Percentiles rank a stretch among this genome's conserved stretches.
Evolutionary conservation across 306 rosid genomes (phyloP).

Genomic region (Vicia sativa): DNA sequence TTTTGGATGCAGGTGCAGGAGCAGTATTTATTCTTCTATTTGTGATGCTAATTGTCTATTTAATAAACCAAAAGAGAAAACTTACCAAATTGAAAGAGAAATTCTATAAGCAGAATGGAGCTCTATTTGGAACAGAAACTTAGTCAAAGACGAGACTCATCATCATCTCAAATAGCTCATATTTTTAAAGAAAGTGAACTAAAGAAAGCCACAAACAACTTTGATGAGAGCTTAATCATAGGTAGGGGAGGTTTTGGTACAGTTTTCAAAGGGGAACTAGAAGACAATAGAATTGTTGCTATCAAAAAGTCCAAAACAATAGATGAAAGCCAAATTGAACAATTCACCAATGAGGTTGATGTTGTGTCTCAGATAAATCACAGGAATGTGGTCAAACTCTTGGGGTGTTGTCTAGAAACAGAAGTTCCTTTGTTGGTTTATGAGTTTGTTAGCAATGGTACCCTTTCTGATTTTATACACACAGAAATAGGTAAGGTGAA

Average conservation of each 20-base stretch:
- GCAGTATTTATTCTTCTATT: too few species aligned
- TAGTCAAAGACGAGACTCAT: background rate
- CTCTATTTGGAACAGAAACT: slow-evolving; percentile 21
- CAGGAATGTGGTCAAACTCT: too few species aligned
- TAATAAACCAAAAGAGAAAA: too few species aligned
- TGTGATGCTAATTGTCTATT: too few species aligned
- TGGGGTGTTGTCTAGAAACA: background rate
- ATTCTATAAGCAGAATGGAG: slow-evolving; percentile 25
- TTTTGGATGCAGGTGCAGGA: too few species aligned
- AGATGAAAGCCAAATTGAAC: slow-evolving; percentile 39
- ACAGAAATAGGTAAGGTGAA: background rate
- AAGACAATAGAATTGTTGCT: slow-evolving; percentile 21
- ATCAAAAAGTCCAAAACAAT: slow-evolving; percentile 2
- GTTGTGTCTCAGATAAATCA: slow-evolving; percentile 54
- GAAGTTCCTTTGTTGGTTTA: slow-evolving; percentile 43
- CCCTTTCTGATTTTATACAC: slow-evolving; percentile 39
- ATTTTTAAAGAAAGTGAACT: too few species aligned
- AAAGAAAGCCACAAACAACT: too few species aligned
- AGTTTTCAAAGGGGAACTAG: slow-evolving; percentile 39
- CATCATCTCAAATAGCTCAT: too few species aligned
- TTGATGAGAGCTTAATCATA: too few species aligned
- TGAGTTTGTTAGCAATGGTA: slow-evolving; percentile 46
- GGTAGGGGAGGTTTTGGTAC: slow-evolving; percentile 50
- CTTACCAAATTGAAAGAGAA: too few species aligned
- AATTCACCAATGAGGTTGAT: slow-evolving; percentile 51